A percentile compares a stretch with the other conserved stretches of the same genome.
phyloP scores from a whole-genome alignment of 2,329 filamentous ascomycete species.

The Chaetoscypha palmicola region DNA sequence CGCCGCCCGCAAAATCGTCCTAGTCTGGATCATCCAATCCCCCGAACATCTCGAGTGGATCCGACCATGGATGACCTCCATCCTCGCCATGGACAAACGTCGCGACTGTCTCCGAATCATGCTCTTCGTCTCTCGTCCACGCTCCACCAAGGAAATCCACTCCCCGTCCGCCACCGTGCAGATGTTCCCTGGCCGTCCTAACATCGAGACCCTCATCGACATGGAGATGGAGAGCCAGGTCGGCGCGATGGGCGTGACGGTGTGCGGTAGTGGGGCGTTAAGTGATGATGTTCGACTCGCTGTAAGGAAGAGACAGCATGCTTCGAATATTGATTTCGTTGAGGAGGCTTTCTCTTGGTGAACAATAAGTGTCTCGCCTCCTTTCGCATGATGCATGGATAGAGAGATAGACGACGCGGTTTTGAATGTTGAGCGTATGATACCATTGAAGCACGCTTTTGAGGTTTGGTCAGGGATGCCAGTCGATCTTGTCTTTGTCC shows the following conservation, averaged over 20 bases:
- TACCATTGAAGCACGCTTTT: too few species aligned
- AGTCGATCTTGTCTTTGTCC: too few species aligned
- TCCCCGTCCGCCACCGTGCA: constrained; percentile 70
- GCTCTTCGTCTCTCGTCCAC: constrained; percentile 68
- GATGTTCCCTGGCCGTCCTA: constrained; percentile 76
- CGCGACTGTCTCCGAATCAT: constrained; percentile 69
- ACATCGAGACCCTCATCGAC: constrained; percentile 64
- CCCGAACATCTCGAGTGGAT: constrained; percentile 81
- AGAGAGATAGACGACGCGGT: too few species aligned
- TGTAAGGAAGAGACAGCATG: constrained; percentile 56
- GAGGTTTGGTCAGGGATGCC: too few species aligned
- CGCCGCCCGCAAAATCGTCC: constrained; percentile 62
- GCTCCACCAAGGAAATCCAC: constrained; percentile 74
- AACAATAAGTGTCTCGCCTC: too few species aligned
- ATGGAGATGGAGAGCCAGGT: constrained; percentile 69
- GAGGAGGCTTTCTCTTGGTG: constrained; percentile 71
- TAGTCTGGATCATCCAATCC: constrained; percentile 74
- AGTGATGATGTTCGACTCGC: constrained; percentile 68
- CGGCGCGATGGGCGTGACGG: constrained; percentile 65
- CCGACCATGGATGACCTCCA: constrained; percentile 75
- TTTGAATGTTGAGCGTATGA: too few species aligned
- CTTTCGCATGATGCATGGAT: too few species aligned
- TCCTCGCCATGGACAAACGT: constrained; percentile 66
- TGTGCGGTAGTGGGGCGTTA: constrained; percentile 67
- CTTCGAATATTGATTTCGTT: constrained; percentile 66